Conservation (phyloP, 192 early-diverging fungal species). For the Backusella australiensis region DNA sequence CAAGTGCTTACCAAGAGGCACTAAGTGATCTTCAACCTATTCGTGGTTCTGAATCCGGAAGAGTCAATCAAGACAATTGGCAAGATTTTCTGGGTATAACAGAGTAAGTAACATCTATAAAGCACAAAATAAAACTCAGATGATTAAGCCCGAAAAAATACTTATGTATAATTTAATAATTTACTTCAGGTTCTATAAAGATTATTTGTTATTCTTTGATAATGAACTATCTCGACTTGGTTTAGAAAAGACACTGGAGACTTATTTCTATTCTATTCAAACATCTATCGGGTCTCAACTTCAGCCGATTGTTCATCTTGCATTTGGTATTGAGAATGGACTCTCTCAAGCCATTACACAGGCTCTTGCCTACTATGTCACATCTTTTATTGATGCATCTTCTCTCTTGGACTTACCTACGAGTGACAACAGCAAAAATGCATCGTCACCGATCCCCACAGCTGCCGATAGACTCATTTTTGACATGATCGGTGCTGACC, state of each 20-base stretch:
- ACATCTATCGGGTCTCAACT: constrained; percentile 20
- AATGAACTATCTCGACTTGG: constrained; percentile 6
- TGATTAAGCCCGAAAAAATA: not conserved
- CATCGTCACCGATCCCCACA: not conserved
- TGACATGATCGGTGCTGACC: constrained; percentile 15
- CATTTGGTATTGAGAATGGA: constrained; percentile 17
- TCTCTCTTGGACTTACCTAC: not conserved
- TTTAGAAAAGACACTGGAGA: not conserved
- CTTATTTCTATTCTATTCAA: constrained; percentile 17
- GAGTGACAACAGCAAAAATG: not conserved
- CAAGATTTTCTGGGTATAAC: constrained; percentile 17
- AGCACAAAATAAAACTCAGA: not conserved
- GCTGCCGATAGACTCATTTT: not conserved
- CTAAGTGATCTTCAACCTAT: not conserved
- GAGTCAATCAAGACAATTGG: constrained; percentile 18
- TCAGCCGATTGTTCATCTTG: constrained; percentile 24
- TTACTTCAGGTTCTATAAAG: constrained; percentile 10
- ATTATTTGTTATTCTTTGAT: constrained; percentile 27
- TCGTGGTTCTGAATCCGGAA: not conserved
- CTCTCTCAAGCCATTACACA: constrained; percentile 3
- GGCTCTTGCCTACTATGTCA: constrained; percentile 15
- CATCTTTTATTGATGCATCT: constrained; percentile 7
- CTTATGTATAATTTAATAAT: not conserved
- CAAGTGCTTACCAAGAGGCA: constrained; percentile 1
- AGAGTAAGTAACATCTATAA: constrained; percentile 11